Evolutionary conservation across 1,139 yeast species (phyloP), one percentile per base, ranked within the genome.

Genomic region (Hansenula sp.): DNA sequence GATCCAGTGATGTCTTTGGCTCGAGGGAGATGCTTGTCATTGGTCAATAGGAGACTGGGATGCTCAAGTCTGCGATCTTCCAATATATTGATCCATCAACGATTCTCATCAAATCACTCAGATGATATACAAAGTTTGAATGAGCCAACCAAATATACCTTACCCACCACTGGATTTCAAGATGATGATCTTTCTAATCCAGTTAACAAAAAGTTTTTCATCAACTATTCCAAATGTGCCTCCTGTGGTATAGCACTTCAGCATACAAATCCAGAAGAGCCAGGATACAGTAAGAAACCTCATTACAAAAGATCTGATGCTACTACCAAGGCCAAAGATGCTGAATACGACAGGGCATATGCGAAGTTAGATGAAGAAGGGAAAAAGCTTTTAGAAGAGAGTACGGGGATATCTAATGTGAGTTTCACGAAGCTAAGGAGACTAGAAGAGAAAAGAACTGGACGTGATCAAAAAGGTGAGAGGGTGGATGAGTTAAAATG

Each of bases 171-270:
- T n/a, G n/a, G n/a, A n/a, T n/a, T n/a, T 12, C 28, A n/a, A 26
- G 12, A 8, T 26, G 28, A 21, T 7, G 24, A 7, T 21, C 24
- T 21, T 21, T 21, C 24, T n/a, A n/a, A n/a, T n/a, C n/a, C n/a
- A n/a, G n/a, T n/a, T n/a, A n/a, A n/a, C n/a, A n/a, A n/a, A n/a
- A n/a, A n/a, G 9, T 21, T 9, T 7, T 6, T 8, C 26, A 10
- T 24, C 9, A n/a, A 29, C 8, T 6, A 17, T 17, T 21, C 37
- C 7, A 36, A 42, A 18, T 65, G 70, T 44, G 41, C 53, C 7
- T 55, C 79, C 3, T 80, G 87, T 60, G 86, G 86, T 29, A 62
- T 77, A 8, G 57, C 60, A 18, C 61, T 79, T 19, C 86, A 80
- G 51, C 53, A 55, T 14, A 47, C 44, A 2, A 61, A 68, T 36